These are phyloP conservation scores for Rhamnella rubrinervis DNA, from an alignment of 331 rosid genomes.

Conservation along the genomic window DNA sequence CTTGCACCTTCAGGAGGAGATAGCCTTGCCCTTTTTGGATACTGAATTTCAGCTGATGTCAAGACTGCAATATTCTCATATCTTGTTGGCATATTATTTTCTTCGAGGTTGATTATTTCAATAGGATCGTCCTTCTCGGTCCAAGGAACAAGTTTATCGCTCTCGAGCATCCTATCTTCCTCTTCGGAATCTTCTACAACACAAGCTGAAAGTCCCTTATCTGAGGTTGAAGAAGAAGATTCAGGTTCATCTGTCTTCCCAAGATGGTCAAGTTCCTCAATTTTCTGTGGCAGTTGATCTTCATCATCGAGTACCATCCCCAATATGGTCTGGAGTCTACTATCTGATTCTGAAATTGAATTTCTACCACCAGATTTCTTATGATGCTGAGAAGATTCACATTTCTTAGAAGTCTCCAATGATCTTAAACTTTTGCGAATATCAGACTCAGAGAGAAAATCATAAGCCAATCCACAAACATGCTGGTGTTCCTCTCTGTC, in stretches of 20 bases:
- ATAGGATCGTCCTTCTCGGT: slow-evolving; percentile 18
- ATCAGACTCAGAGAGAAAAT: slow-evolving; percentile 32
- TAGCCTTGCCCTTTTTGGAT: slow-evolving; percentile 40
- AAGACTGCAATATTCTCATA: too few relatives aligned
- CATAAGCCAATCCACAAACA: slow-evolving; percentile 26
- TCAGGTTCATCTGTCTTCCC: slow-evolving; percentile 26
- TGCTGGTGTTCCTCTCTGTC: slow-evolving; percentile 25
- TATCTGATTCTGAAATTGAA: slow-evolving; percentile 17
- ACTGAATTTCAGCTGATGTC: slow-evolving; percentile 14
- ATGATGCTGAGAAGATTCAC: slow-evolving; percentile 25
- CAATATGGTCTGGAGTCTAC: slow-evolving; percentile 19
- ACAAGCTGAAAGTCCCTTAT: slow-evolving; percentile 32
- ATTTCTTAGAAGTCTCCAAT: slow-evolving; percentile 27
- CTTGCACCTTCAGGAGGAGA: slow-evolving; percentile 16
- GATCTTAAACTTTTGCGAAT: slow-evolving; percentile 25
- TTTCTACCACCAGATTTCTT: slow-evolving; percentile 11
- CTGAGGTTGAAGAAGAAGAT: slow-evolving; percentile 29
- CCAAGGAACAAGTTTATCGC: slow-evolving; percentile 10
- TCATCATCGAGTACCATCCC: slow-evolving; percentile 25
- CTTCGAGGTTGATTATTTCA: slow-evolving; percentile 19
- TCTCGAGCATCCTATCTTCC: slow-evolving; percentile 26
- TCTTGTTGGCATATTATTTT: too few relatives aligned
- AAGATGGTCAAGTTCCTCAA: slow-evolving; percentile 23
- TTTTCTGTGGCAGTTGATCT: slow-evolving; percentile 21
- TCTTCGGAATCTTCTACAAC: slow-evolving; percentile 62